Evolutionary conservation across 139 green algal species (phyloP).

Genomic region (Picochlorum sp.): DNA sequence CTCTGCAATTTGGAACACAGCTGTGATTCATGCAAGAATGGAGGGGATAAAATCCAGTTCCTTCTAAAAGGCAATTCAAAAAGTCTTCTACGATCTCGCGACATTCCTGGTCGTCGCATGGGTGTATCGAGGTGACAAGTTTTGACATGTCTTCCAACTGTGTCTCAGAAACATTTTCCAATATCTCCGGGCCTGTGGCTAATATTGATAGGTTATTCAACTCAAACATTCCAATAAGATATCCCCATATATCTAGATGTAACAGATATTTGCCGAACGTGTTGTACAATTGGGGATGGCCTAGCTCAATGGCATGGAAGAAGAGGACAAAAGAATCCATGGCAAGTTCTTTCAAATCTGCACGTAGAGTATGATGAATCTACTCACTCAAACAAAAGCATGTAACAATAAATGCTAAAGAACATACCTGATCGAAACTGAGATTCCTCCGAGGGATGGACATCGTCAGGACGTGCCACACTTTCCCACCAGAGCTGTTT

Average conservation of each 20-base stretch:
- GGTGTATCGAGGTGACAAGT: constrained; percentile 8
- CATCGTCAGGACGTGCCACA: constrained; percentile 57
- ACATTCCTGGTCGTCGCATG: constrained; percentile 11
- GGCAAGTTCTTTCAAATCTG: constrained; percentile 53
- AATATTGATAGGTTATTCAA: constrained; percentile 84
- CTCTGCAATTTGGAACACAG: constrained; percentile 62
- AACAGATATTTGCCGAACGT: constrained; percentile 53
- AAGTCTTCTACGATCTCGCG: constrained; percentile 60
- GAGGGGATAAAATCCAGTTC: constrained; percentile 78
- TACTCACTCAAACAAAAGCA: too few species aligned
- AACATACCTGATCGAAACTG: too few species aligned
- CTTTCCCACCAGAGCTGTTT: constrained; percentile 85
- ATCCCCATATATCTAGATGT: constrained; percentile 58
- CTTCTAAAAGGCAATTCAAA: constrained; percentile 54
- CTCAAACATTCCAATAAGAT: constrained; percentile 90
- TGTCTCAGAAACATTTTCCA: constrained; percentile 6
- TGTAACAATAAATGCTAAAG: too few species aligned
- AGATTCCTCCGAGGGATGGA: constrained; percentile 32
- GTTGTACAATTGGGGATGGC: constrained; percentile 4
- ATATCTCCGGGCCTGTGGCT: constrained; percentile 10
- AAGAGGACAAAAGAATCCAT: constrained; percentile 67
- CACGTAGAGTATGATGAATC: neutral
- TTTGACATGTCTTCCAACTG: constrained; percentile 21
- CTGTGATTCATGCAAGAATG: constrained; percentile 87
- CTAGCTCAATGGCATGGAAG: constrained; percentile 24